Evolutionary conservation across 2,329 filamentous ascomycete genomes (phyloP), one percentile per base, ranked within the genome.

Genomic region (Pseudogymnoascus sp.): DNA sequence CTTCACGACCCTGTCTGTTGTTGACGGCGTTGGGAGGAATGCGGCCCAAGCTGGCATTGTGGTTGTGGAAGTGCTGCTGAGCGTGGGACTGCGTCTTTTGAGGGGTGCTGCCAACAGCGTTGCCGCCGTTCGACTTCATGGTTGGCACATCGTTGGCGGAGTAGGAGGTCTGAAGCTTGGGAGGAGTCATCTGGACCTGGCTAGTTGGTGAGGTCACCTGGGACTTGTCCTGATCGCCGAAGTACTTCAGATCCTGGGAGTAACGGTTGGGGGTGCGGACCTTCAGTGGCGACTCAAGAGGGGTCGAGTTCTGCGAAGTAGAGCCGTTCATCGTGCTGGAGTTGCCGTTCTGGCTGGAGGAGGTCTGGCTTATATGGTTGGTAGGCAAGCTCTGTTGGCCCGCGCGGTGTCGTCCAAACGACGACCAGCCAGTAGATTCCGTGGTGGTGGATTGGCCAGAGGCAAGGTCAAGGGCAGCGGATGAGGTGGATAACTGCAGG

Each of bases 131-230:
- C 25, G 68, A 67, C 82, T 95, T 96, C 71, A 92, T 80, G 6
- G 92, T 96, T 3, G 92, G 90, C 18, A 97, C 82, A 71, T 97
- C 93, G 75, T 89, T 95, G 62, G 91, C 87, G 8, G 95, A 97
- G 78, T 90, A 97, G 0, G 93, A 97, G 49, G 89, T 88, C 76
- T 93, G 90, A 64, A 96, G 76, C 78, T 90, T 91, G 31, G 88
- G 86, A 37, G 89, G 84, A 62, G 84, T 84, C 25, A 84, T 80
- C 74, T 88, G 82, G 65, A 76, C 75, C 65, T 82, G 79, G 63
- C 73, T 83, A 25, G 77, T 74, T 14, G 82, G 75, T 2, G 84
- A 72, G 34, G 69, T 68, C 34, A 74, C 67, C 62, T 70, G 67
- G 53, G 66, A 63, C 61, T 67, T 63, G 21, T 67, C 56, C 61